phyloP scores from a whole-genome alignment of 331 rosid genomes.

The Quercus tomentella region DNA sequence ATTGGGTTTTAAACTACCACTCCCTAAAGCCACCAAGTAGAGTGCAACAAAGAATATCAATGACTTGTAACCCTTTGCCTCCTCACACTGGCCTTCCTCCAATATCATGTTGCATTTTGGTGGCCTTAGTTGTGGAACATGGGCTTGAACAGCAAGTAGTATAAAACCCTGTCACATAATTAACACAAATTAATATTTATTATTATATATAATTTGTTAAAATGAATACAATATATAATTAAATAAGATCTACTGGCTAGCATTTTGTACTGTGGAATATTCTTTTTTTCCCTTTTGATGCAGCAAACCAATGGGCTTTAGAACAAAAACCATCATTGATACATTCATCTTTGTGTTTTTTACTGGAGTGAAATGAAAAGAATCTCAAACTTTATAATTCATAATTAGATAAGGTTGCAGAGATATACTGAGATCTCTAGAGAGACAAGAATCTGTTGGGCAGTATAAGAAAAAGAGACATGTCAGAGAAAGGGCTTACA shows the following conservation, averaged over 20 bases:
- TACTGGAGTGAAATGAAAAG: background rate
- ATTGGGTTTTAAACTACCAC: conserved; percentile 67
- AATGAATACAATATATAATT: background rate
- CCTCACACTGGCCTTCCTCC: conserved; percentile 26
- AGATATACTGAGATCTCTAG: conserved; percentile 4
- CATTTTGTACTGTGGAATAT: background rate
- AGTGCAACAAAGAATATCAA: conserved; percentile 44
- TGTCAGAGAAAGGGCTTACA: conserved; percentile 28
- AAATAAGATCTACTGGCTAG: background rate
- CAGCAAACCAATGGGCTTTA: background rate
- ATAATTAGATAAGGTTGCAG: background rate
- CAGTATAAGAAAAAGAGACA: background rate
- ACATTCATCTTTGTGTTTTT: background rate
- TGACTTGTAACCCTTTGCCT: conserved; percentile 46
- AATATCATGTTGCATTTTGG: conserved; percentile 29
- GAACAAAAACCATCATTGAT: background rate
- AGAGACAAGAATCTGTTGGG: conserved; percentile 5
- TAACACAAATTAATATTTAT: background rate
- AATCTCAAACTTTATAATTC: background rate
- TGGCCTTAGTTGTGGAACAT: conserved; percentile 46
- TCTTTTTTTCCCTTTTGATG: background rate
- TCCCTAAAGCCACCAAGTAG: conserved; percentile 66
- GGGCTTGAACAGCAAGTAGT: conserved; percentile 58
- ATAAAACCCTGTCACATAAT: conserved; percentile 44
- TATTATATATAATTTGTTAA: background rate